A percentile compares a stretch with the other conserved stretches of the same genome.
Evolutionary conservation across 1,284 basidiomycete genomes (phyloP).

Genomic region (Trichosporon coremiiforme): DNA sequence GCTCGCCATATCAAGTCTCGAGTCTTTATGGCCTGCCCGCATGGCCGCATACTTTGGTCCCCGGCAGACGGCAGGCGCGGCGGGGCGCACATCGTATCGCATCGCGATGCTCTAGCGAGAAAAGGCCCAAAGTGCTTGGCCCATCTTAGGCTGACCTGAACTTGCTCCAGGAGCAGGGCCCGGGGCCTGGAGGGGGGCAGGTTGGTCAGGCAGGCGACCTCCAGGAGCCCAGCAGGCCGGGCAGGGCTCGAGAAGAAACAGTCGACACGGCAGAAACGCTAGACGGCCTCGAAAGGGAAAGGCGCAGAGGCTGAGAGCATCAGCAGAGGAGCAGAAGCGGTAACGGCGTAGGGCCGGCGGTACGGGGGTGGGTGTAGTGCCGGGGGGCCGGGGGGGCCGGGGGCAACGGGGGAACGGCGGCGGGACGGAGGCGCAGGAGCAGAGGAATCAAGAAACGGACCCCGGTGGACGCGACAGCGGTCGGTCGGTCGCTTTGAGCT

Average conservation of each 20-base stretch:
- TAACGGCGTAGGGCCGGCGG: neutral
- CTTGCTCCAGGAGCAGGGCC: neutral
- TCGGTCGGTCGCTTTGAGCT: constrained; percentile 15
- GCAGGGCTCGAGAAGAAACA: constrained; percentile 16
- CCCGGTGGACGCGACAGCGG: neutral
- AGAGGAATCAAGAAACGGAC: neutral
- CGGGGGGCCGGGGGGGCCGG: neutral
- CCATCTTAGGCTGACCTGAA: neutral
- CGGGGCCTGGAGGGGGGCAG: neutral
- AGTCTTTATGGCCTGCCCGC: neutral
- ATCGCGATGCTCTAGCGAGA: neutral
- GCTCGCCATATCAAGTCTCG: neutral
- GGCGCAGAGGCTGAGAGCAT: neutral
- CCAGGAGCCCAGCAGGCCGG: neutral
- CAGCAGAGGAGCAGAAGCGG: neutral
- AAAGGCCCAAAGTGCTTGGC: constrained; percentile 12
- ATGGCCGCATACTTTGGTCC: neutral
- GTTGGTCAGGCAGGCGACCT: neutral
- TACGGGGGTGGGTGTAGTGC: neutral
- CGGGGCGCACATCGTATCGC: constrained; percentile 11
- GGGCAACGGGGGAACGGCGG: neutral
- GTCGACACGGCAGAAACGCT: constrained; percentile 6
- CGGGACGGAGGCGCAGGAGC: constrained; percentile 7
- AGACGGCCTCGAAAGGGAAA: neutral
- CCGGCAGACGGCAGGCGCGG: no score